A percentile compares a stretch with the other conserved stretches of the same genome.
Evolutionary conservation across 2,329 filamentous ascomycete genomes (phyloP).

Genomic region (Sporothrix euskadiensis): DNA sequence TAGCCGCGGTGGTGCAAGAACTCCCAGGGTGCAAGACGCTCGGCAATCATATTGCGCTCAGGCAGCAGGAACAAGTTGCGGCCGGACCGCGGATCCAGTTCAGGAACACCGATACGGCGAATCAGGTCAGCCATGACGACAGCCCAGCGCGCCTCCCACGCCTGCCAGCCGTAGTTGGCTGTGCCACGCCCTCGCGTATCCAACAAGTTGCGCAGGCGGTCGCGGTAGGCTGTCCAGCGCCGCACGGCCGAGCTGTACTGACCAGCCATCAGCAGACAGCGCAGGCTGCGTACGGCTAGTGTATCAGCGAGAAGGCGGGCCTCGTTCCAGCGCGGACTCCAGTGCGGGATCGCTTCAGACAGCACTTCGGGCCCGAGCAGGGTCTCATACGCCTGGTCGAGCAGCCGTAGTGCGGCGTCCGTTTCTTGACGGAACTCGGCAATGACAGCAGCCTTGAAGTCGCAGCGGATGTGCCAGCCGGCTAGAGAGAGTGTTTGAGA

Average conservation of each 20-base stretch:
- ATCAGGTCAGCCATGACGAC: slow-evolving; percentile 63
- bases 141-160: slow-evolving; percentile 81
- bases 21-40: slow-evolving; percentile 64
- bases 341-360: slow-evolving; percentile 77
- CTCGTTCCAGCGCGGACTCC: slow-evolving; percentile 89
- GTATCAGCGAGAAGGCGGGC: slow-evolving; percentile 84
- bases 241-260: slow-evolving; percentile 78
- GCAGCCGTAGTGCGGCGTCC: slow-evolving; percentile 81
- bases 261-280: slow-evolving; percentile 78
- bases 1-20: slow-evolving; percentile 66
- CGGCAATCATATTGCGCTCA: slow-evolving; percentile 60
- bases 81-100: slow-evolving; percentile 47
- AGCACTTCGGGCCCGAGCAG: slow-evolving; percentile 81
- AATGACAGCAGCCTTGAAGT: slow-evolving; percentile 88
- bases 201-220: slow-evolving; percentile 72
- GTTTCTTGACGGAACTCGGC: slow-evolving; percentile 93
- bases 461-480: slow-evolving; percentile 92
- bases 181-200: slow-evolving; percentile 83
- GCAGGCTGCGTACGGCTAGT: slow-evolving; percentile 75
- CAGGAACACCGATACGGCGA: slow-evolving; percentile 54
- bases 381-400: slow-evolving; percentile 82
- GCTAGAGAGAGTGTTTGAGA: slow-evolving; percentile 81
- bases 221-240: slow-evolving; percentile 76
- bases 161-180: slow-evolving; percentile 87
- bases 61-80: slow-evolving; percentile 53